phyloP scores from a whole-genome alignment of 2,329 filamentous ascomycete species.

The Mollisia scopiformis region DNA sequence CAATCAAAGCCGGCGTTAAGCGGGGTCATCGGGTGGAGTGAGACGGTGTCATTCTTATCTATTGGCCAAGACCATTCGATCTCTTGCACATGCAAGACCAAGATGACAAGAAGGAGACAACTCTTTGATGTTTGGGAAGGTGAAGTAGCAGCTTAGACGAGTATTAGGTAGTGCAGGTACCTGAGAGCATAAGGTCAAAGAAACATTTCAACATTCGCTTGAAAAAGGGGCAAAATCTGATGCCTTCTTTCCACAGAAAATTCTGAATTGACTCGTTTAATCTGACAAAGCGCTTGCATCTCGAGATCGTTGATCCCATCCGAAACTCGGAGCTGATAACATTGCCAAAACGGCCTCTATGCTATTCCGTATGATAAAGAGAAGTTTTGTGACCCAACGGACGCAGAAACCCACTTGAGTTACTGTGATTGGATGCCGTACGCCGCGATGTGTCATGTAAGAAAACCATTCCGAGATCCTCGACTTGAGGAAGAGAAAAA shows the following conservation, averaged over 20 bases:
- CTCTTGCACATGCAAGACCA: background rate
- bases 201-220: background rate
- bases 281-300: conserved; percentile 6
- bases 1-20: conserved; percentile 3
- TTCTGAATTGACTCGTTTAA: background rate
- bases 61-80: background rate
- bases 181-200: too few species aligned
- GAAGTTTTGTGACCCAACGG: background rate
- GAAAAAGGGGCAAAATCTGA: background rate
- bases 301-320: background rate
- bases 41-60: conserved; percentile 4
- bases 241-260: too few species aligned
- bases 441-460: conserved; percentile 14
- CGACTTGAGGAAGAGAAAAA: conserved; percentile 16
- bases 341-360: background rate
- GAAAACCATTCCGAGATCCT: background rate
- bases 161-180: too few species aligned
- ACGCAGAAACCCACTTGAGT: conserved; percentile 19
- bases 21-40: conserved; percentile 20
- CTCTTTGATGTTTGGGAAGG: background rate
- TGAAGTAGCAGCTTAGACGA: too few species aligned
- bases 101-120: background rate
- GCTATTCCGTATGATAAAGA: conserved; percentile 6
- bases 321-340: background rate
- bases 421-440: conserved; percentile 20